phyloP scores from a whole-genome alignment of 2,329 filamentous ascomycete genomes.

The Paracoccidioides brasiliensis region DNA sequence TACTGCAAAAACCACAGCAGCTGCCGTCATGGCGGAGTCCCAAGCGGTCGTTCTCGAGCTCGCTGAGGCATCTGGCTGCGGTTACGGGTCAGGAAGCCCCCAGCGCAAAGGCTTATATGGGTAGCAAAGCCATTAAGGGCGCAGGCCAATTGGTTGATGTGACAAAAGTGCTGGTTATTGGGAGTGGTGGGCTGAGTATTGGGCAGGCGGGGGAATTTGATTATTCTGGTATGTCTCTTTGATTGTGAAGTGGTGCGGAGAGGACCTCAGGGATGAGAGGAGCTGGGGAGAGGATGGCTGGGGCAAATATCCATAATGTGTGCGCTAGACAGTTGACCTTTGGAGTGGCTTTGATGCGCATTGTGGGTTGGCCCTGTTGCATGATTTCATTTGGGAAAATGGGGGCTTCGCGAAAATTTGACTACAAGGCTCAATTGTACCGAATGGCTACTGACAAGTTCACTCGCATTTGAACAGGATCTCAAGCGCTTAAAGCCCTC shows the following conservation, averaged over 20 bases:
- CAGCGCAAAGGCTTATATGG: constrained; percentile 73
- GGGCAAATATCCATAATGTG: neutral
- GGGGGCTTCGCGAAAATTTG: neutral
- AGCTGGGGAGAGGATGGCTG: neutral
- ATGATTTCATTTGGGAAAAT: neutral
- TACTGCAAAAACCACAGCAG: constrained; percentile 17
- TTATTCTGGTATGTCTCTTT: constrained; percentile 69
- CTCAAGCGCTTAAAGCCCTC: constrained; percentile 89
- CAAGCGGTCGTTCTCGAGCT: constrained; percentile 31
- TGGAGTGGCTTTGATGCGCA: neutral
- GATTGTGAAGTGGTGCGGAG: neutral
- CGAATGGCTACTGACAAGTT: neutral
- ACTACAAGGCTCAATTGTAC: neutral
- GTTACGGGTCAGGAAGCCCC: constrained; percentile 53
- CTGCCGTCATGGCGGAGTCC: constrained; percentile 28
- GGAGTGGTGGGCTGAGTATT: constrained; percentile 88
- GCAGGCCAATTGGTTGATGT: constrained; percentile 69
- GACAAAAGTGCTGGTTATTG: constrained; percentile 95
- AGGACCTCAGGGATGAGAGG: no score
- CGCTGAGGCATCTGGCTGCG: constrained; percentile 24
- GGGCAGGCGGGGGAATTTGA: constrained; percentile 97
- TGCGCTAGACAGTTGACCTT: neutral
- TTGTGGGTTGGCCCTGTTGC: neutral
- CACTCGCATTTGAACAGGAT: constrained; percentile 45
- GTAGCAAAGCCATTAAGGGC: constrained; percentile 73